A percentile compares a stretch with the other conserved stretches of the same genome.
Conservation (phyloP, 1,284 basidiomycete species). For the Abortiporus biennis region DNA sequence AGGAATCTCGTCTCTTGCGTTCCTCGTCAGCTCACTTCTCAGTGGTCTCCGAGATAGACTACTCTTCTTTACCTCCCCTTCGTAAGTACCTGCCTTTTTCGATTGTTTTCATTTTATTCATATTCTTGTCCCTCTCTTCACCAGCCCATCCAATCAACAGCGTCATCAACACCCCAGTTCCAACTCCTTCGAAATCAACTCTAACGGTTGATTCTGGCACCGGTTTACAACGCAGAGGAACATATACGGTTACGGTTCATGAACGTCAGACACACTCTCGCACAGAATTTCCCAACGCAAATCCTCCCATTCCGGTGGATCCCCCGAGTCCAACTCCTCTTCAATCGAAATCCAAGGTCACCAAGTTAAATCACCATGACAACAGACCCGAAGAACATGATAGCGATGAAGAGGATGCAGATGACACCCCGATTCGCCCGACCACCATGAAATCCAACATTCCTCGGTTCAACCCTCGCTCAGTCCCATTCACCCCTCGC, state of each 20-base stretch:
- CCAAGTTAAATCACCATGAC: too few relatives aligned
- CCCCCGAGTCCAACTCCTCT: conserved; percentile 11
- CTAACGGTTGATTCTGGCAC: conserved; percentile 39
- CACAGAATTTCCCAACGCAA: conserved; percentile 61
- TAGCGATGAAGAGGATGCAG: conserved; percentile 14
- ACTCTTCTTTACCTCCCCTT: conserved; percentile 53
- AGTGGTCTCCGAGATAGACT: conserved; percentile 48
- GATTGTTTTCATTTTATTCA: conserved; percentile 4
- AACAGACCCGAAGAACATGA: conserved; percentile 8
- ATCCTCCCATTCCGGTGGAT: conserved; percentile 30
- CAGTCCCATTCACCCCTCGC: conserved; percentile 34
- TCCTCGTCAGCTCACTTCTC: conserved; percentile 65
- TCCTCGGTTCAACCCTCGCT: conserved; percentile 13
- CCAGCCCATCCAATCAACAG: conserved; percentile 64
- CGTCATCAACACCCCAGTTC: conserved; percentile 21
- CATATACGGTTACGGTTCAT: conserved; percentile 66
- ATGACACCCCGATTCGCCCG: conserved; percentile 16
- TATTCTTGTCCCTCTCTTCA: neutral
- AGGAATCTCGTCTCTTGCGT: conserved; percentile 53
- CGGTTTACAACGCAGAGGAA: conserved; percentile 45
- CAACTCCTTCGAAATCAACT: conserved; percentile 20
- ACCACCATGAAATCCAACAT: conserved; percentile 5
- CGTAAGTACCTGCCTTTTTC: conserved; percentile 42
- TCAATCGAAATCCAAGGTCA: too few relatives aligned
- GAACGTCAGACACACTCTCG: conserved; percentile 52